Conservation (phyloP, 805 yeast species). For the Yarrowia sp. region DNA sequence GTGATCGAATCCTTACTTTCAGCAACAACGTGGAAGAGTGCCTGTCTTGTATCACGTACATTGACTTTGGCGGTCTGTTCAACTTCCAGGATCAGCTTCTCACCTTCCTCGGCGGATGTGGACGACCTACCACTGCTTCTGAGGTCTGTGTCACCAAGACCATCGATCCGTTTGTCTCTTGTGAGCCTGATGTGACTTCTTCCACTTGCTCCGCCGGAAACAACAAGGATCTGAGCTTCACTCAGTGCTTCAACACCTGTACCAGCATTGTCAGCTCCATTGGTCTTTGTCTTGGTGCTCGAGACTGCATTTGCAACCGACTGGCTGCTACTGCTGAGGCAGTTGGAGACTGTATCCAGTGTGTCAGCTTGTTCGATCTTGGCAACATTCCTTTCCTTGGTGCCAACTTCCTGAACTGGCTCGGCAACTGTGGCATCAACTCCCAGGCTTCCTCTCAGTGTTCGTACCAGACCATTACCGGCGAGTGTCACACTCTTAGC, state of each 20-base stretch:
- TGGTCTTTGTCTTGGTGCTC: background rate
- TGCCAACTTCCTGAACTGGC: conserved; percentile 15
- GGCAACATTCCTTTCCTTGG: background rate
- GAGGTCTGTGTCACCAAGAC: conserved; percentile 9
- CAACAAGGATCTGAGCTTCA: background rate
- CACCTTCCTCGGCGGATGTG: background rate
- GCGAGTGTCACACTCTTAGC: background rate
- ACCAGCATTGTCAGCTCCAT: background rate
- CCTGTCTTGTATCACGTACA: background rate
- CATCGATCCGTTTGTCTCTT: background rate
- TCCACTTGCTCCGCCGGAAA: background rate
- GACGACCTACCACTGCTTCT: background rate
- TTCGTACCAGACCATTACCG: background rate
- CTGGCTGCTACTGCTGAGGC: background rate
- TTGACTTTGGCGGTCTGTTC: background rate
- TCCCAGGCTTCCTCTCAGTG: background rate
- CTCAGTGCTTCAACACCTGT: background rate
- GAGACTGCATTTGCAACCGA: conserved; percentile 1
- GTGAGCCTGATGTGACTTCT: conserved; percentile 7
- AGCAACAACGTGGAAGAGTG: background rate
- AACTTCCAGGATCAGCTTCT: background rate
- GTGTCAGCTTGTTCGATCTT: background rate
- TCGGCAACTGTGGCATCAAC: background rate
- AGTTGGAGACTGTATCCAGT: conserved; percentile 7
- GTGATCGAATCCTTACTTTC: background rate